These are phyloP conservation scores for Ophiostoma ips DNA, from an alignment of 2,329 filamentous ascomycete species.

Conservation along the genomic window DNA sequence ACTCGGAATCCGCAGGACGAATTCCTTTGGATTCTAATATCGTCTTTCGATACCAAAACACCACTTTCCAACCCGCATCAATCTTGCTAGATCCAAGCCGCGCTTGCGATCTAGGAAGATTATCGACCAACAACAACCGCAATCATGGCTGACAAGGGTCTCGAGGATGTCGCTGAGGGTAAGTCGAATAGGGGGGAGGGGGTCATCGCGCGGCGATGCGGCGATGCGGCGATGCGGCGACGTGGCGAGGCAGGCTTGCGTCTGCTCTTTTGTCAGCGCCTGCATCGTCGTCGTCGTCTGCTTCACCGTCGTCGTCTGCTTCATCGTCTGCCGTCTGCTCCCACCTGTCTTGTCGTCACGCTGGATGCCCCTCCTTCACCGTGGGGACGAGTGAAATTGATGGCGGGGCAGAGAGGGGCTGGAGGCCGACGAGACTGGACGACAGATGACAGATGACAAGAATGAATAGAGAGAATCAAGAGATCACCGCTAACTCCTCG, in stretches of 20 bases:
- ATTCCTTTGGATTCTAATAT: constrained; percentile 10
- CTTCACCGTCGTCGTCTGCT: no score
- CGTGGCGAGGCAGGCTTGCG: no score
- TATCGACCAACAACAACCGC: constrained; percentile 40
- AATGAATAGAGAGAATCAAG: background rate
- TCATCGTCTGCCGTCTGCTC: no score
- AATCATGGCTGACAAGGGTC: constrained; percentile 99
- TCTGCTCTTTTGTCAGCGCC: no score
- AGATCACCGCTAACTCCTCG: constrained; percentile 13
- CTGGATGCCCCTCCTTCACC: background rate
- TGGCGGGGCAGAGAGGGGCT: background rate
- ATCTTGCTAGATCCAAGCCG: constrained; percentile 57
- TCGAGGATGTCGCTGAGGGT: constrained; percentile 96
- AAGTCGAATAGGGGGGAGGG: constrained; percentile 29
- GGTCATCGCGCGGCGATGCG: background rate
- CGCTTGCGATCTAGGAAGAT: constrained; percentile 60
- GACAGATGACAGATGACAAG: background rate
- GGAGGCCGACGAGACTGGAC: background rate
- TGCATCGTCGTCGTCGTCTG: no score
- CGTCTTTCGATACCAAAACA: constrained; percentile 10
- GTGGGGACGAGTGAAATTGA: background rate
- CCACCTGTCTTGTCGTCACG: no score
- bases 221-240: background rate
- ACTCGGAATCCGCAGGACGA: constrained; percentile 18
- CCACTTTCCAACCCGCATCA: constrained; percentile 20